Base-by-base conservation (phyloP, 169 alveolate genomes). In the Eimeria maxima region DNA sequence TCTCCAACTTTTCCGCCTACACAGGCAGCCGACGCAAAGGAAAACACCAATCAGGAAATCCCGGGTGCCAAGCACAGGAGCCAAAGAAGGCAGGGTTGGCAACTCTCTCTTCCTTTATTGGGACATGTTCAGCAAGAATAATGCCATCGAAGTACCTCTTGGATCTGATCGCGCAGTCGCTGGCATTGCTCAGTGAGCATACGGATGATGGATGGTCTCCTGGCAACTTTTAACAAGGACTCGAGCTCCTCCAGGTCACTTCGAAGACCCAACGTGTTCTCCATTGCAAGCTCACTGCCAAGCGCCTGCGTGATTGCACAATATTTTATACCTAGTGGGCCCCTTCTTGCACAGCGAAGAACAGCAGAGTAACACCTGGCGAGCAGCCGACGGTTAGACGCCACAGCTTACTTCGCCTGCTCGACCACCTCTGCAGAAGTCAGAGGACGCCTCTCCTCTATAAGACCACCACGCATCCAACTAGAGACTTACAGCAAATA, bases 231-330 rank as follows among this genome's bases (percentile, higher is more conserved):
- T 44, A 87, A 7, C 53, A 87, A 63, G 29, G 93, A 57, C 22
- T 57, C 93, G 29, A 87, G 81, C 47, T 87, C 93, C 63, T 87
- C 81, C 93, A 87, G 47, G 80, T 87, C 93, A 81, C 60, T 29
- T 29, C 93, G 93, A 29, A 87, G 55, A 18, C 45, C 83, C 81
- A 20, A 47, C 13, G 42, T 8, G 50, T 50, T n/a, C 42, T 87
- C 93, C 93, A 87, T 87, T 87, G 88, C 47, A 78, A 8, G 67
- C 27, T 47, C 38, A 22, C 42, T 78, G 63, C 24, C 63, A 71
- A 16, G 38, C 0, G 27, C 81, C 50, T 33, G 81, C 81, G 81
- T 53, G 0, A 38, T 71, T 11, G 27, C 2, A 50, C 81, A 71
- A 71, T 0, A 33, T 5, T 2, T 1, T 71, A 71, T 6, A 16